These are phyloP conservation scores for Periconia sp. DNA, from an alignment of 2,329 filamentous ascomycete species.

Conservation along the genomic window DNA sequence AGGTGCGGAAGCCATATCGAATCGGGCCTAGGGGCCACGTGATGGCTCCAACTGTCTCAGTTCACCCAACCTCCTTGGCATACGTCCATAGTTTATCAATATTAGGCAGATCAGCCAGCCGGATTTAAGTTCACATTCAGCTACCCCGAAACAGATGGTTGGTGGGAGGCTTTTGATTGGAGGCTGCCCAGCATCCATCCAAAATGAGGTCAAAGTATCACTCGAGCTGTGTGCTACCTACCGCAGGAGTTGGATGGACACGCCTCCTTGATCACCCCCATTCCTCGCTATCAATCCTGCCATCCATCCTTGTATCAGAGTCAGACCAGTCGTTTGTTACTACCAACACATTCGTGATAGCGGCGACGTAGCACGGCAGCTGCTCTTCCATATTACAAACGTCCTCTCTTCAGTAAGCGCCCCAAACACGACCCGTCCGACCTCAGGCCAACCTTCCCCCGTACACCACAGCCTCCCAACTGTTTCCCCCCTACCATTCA, in stretches of 20 bases:
- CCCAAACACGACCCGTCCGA: too few species aligned
- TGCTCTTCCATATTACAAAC: conserved; percentile 7
- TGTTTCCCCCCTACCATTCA: conserved; percentile 6
- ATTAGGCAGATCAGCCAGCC: too few species aligned
- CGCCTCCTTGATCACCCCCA: not conserved
- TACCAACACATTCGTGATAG: not conserved
- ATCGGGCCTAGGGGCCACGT: not conserved
- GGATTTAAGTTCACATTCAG: too few species aligned
- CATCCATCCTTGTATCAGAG: too few species aligned
- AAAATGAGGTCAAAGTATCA: conserved; percentile 35
- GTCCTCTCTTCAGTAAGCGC: too few species aligned
- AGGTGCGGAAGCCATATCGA: too few species aligned
- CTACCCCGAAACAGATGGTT: too few species aligned
- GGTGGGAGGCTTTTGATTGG: too few species aligned
- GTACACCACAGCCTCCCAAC: conserved; percentile 11
- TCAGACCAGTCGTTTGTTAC: conserved; percentile 1
- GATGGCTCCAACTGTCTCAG: not conserved
- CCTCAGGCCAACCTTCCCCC: conserved; percentile 15
- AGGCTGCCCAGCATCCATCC: conserved; percentile 31
- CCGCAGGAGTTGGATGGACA: too few species aligned
- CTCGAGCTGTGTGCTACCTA: conserved; percentile 12
- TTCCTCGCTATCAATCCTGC: not conserved
- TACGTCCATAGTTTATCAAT: too few species aligned
- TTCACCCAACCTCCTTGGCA: conserved; percentile 14
- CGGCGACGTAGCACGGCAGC: conserved; percentile 15